Conservation (phyloP, 2,329 filamentous ascomycete genomes). For the Trichoderma hamatum region DNA sequence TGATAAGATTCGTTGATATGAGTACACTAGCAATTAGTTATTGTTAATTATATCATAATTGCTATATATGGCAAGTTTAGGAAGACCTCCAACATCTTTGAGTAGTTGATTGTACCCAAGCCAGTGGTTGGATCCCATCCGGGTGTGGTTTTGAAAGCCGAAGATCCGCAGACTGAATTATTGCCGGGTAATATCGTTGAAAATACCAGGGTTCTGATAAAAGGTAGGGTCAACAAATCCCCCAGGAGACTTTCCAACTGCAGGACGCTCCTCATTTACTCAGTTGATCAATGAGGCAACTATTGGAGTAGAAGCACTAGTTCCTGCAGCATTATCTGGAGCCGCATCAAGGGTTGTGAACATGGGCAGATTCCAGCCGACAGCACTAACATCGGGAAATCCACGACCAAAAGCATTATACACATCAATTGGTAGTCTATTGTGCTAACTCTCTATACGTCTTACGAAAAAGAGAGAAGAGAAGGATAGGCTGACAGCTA, state of each 20-base stretch:
- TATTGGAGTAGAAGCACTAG: slow-evolving; percentile 29
- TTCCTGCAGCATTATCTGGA: background rate
- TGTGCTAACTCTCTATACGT: background rate
- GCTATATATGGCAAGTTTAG: background rate
- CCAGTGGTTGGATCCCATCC: slow-evolving; percentile 27
- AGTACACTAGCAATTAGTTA: background rate
- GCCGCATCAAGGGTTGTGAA: background rate
- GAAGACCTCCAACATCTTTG: slow-evolving; percentile 16
- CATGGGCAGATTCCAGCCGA: background rate
- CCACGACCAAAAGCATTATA: background rate
- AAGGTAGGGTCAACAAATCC: background rate
- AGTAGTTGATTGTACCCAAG: slow-evolving; percentile 25
- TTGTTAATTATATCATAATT: background rate
- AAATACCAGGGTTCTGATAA: background rate
- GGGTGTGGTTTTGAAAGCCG: slow-evolving; percentile 14
- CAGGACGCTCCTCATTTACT: slow-evolving; percentile 29
- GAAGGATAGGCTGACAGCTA: background rate
- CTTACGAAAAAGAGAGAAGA: background rate
- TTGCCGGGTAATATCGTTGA: slow-evolving; percentile 25
- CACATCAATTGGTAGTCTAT: background rate
- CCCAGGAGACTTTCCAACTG: slow-evolving; percentile 37
- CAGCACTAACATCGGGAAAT: slow-evolving; percentile 5
- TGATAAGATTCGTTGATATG: background rate
- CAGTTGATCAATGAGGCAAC: slow-evolving; percentile 28
- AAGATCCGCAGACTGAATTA: slow-evolving; percentile 20